Evolutionary conservation across 805 yeast genomes (phyloP).

Genomic region (Cyberlindnera maritima): DNA sequence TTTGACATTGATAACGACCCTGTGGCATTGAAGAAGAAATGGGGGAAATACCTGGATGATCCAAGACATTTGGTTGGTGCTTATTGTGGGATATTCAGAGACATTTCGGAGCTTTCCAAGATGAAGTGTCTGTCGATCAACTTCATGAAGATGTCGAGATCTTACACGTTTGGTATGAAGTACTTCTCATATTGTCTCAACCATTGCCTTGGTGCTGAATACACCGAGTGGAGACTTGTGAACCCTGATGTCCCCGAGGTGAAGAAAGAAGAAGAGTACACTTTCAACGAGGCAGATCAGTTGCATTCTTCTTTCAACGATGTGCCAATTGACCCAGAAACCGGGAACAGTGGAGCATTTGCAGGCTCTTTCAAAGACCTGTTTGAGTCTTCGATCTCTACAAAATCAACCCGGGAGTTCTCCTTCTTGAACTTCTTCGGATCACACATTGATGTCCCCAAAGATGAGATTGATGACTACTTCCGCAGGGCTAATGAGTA

Average conservation of each 20-base stretch:
- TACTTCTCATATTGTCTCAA: conserved; percentile 8
- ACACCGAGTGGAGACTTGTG: conserved; percentile 1
- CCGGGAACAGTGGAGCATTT: conserved; percentile 1
- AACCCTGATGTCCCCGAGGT: background rate
- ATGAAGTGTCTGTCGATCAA: conserved; percentile 3
- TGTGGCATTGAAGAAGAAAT: background rate
- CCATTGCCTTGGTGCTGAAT: conserved; percentile 4
- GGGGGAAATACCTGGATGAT: conserved; percentile 6
- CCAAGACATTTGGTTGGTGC: conserved; percentile 6
- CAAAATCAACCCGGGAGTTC: conserved; percentile 5
- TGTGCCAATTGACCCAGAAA: background rate
- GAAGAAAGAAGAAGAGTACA: background rate
- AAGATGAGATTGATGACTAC: conserved; percentile 12
- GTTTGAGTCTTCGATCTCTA: conserved; percentile 10
- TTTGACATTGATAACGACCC: conserved; percentile 9
- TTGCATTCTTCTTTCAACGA: background rate
- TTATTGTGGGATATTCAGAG: background rate
- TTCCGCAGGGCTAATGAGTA: conserved; percentile 9
- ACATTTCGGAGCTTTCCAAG: background rate
- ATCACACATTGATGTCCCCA: conserved; percentile 3
- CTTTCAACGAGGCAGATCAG: background rate
- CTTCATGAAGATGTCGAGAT: conserved; percentile 6
- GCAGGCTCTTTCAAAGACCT: conserved; percentile 13
- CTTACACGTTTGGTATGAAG: conserved; percentile 5
- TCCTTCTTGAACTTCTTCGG: conserved; percentile 11